Base-by-base conservation (phyloP, 169 alveolate genomes). In the Besnoitia besnoiti region DNA sequence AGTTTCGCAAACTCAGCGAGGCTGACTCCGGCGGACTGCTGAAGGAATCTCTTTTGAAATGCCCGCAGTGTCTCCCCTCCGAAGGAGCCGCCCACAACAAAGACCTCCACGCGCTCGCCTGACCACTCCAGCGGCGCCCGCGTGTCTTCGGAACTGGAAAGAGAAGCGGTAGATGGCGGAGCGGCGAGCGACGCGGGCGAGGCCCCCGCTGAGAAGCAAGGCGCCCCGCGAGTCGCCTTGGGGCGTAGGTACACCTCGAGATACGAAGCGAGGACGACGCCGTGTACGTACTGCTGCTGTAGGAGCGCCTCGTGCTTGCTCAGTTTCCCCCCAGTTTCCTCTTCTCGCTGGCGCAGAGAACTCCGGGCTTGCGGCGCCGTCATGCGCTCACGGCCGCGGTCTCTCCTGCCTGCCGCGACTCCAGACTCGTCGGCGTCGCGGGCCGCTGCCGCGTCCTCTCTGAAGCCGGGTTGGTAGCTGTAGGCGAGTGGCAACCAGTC, bases 221-320 rank as follows among this genome's bases (percentile, higher is more conserved):
- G 79, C 33, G 47, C 16, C 39, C 21, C n/a, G 14, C 1, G 10
- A n/a, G 82, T 73, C n/a, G 14, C 46, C n/a, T 73, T 73, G 47
- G 82, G 82, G 44, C 8, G 82, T 19, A 73, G 16, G 46, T 73
- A 73, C 10, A 73, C 82, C n/a, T 73, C 82, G 2, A 73, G 82
- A n/a, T 35, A 73, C n/a, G 82, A 73, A 73, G 82, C 82, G 47
- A 73, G 46, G 44, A 73, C 46, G 82, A 73, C 21, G 14, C 82
- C 82, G 46, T 73, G 82, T 1, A 73, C 82, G 21, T 73, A 73
- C 24, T n/a, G 5, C n/a, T 73, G 82, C 5, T 73, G 12, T 8
- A 73, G 8, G 47, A 73, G 82, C 3, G n/a, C 24, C 5, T 55
- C 67, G 27, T 55, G 67, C 27, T 3, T 55, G 82, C 40, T 19